These are phyloP conservation scores for Cyclotella sp. DNA, from an alignment of 108 stramenopile species.

Conservation along the genomic window DNA sequence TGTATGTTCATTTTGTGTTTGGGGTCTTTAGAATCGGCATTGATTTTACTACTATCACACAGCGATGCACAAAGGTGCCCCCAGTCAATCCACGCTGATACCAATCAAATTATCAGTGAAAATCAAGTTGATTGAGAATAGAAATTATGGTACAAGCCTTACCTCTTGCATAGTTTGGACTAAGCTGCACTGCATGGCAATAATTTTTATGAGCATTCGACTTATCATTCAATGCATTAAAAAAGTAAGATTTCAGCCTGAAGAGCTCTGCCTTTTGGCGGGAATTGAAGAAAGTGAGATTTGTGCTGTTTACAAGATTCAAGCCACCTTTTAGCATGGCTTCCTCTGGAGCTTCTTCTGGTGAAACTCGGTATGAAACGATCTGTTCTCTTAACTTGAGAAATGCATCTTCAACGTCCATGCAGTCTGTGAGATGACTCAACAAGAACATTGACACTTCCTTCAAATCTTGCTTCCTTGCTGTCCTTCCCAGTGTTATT, in stretches of 20 bases:
- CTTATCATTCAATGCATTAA: conserved; percentile 69
- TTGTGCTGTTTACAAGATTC: conserved; percentile 94
- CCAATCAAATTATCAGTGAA: too few species aligned
- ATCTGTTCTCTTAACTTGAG: conserved; percentile 94
- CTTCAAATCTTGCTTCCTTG: conserved; percentile 87
- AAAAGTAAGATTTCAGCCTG: conserved; percentile 88
- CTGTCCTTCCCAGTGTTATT: conserved; percentile 84
- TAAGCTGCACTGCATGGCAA: conserved; percentile 92
- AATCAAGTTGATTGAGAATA: too few species aligned
- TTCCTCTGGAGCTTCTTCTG: conserved; percentile 59
- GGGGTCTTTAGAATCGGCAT: conserved; percentile 37
- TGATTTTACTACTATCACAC: conserved; percentile 27
- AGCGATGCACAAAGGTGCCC: conserved; percentile 88
- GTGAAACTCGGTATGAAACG: conserved; percentile 67
- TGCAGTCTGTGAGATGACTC: conserved; percentile 67
- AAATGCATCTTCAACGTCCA: conserved; percentile 92
- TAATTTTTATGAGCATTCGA: conserved; percentile 91
- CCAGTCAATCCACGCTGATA: conserved; percentile 89
- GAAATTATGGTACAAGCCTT: too few species aligned
- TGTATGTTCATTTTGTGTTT: conserved; percentile 7
- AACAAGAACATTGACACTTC: conserved; percentile 70
- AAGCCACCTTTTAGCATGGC: conserved; percentile 78
- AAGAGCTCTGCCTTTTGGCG: conserved; percentile 92
- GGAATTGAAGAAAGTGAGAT: conserved; percentile 90
- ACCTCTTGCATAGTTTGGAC: conserved; percentile 79